Conservation (phyloP, 2,329 filamentous ascomycete species). For the Diaporthe ilicicola region DNA sequence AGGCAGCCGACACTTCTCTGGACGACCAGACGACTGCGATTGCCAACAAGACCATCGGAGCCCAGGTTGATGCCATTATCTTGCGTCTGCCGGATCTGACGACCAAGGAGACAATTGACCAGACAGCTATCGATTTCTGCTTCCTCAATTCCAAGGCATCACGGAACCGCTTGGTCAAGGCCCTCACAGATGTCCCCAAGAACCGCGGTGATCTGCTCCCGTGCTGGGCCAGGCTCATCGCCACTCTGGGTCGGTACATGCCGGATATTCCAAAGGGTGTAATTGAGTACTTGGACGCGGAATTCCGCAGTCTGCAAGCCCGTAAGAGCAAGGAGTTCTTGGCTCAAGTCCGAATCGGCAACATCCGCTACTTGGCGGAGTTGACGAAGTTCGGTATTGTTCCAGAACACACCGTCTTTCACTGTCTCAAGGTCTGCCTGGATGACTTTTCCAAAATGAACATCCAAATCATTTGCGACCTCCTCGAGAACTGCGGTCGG, state of each 20-base stretch:
- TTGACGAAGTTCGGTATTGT: conserved; percentile 98
- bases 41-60: conserved; percentile 96
- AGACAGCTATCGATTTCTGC: conserved; percentile 95
- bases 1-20: conserved; percentile 58
- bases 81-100: conserved; percentile 89
- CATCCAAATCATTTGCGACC: conserved; percentile 96
- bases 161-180: conserved; percentile 90
- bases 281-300: conserved; percentile 91
- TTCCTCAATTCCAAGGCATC: conserved; percentile 99
- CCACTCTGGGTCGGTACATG: conserved; percentile 93
- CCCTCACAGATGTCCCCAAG: conserved; percentile 92
- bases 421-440: conserved; percentile 95
- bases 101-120: conserved; percentile 90
- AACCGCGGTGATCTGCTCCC: conserved; percentile 91
- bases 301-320: conserved; percentile 94
- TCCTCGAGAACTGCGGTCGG: conserved; percentile 94
- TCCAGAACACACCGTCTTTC: conserved; percentile 97
- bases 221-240: conserved; percentile 89
- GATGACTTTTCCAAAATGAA: conserved; percentile 99
- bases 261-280: conserved; percentile 92
- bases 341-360: conserved; percentile 90
- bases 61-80: conserved; percentile 92
- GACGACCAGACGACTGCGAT: conserved; percentile 95
- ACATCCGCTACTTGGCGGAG: conserved; percentile 97
- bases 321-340: conserved; percentile 98